A percentile compares a stretch with the other conserved stretches of the same genome.
phyloP scores from a whole-genome alignment of 768 basidiomycete species.

The Auriculariales sp. region DNA sequence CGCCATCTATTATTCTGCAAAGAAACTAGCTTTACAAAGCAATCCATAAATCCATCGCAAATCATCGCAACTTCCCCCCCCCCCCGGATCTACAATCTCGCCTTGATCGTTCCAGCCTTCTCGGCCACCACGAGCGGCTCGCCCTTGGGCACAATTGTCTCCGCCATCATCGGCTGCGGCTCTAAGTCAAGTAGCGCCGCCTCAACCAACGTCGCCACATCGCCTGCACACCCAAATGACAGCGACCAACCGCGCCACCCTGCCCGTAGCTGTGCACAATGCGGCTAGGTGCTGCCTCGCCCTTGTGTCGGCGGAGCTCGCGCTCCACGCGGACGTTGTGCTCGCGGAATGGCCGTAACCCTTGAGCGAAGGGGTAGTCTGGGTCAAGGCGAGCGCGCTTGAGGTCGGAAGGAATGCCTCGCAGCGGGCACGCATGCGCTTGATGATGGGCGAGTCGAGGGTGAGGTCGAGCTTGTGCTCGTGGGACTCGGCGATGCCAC shows the following conservation, averaged over 20 bases:
- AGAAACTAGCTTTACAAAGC: too few species aligned
- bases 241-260: conserved; percentile 12
- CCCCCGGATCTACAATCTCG: too few species aligned
- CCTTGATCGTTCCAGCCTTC: too few species aligned
- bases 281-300: conserved; percentile 8
- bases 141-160: too few species aligned
- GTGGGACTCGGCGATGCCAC: conserved; percentile 17
- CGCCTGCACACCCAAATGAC: background rate
- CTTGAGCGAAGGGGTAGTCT: conserved; percentile 15
- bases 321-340: conserved; percentile 17
- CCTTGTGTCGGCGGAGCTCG: conserved; percentile 9
- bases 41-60: too few species aligned
- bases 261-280: conserved; percentile 18
- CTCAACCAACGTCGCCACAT: background rate
- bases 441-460: conserved; percentile 16
- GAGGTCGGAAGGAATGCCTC: conserved; percentile 16
- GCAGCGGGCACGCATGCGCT: conserved; percentile 17
- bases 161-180: background rate
- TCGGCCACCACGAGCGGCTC: too few species aligned
- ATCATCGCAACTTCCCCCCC: too few species aligned
- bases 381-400: conserved; percentile 15
- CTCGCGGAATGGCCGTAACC: conserved; percentile 16
- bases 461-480: conserved; percentile 14
- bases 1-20: too few species aligned
- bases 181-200: background rate